Percentiles rank a stretch among this genome's conserved stretches.
These are phyloP conservation scores for Penicillium hesseltinei DNA, from an alignment of 2,329 filamentous ascomycete species.

Conservation along the genomic window DNA sequence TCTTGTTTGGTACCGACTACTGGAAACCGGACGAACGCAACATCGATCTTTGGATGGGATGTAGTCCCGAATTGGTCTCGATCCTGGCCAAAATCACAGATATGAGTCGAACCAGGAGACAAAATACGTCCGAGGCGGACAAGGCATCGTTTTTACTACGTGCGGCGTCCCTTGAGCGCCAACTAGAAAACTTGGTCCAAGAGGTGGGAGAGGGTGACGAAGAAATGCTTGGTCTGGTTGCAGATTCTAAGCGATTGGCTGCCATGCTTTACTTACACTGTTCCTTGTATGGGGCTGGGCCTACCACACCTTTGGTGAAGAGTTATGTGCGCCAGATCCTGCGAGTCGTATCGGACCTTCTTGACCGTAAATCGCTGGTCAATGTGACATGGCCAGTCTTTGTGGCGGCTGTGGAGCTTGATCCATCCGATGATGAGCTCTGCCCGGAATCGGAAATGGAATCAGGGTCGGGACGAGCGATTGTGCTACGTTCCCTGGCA, in stretches of 20 bases:
- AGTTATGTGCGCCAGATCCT: conserved; percentile 38
- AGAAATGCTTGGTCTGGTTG: conserved; percentile 34
- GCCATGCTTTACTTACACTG: conserved; percentile 49
- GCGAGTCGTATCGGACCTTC: conserved; percentile 32
- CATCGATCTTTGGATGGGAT: conserved; percentile 50
- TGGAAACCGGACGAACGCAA: conserved; percentile 43
- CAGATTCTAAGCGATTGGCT: conserved; percentile 46
- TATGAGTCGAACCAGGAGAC: conserved; percentile 40
- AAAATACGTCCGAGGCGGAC: conserved; percentile 24
- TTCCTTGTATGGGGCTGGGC: conserved; percentile 44
- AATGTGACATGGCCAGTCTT: conserved; percentile 47
- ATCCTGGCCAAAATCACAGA: conserved; percentile 51
- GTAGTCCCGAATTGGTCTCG: conserved; percentile 48
- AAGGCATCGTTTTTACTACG: conserved; percentile 30
- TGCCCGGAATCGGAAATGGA: conserved; percentile 25
- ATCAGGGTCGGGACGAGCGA: conserved; percentile 34
- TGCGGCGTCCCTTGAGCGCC: conserved; percentile 36
- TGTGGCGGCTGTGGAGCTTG: conserved; percentile 46
- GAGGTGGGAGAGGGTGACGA: conserved; percentile 33
- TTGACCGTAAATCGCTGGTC: conserved; percentile 33
- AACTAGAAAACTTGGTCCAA: conserved; percentile 37
- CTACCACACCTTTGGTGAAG: conserved; percentile 38
- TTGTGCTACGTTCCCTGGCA: conserved; percentile 43
- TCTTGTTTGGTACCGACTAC: conserved; percentile 49
- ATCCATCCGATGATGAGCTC: conserved; percentile 39